Evolutionary conservation across 2,329 filamentous ascomycete species (phyloP).

Genomic region (Penicillium sp.): DNA sequence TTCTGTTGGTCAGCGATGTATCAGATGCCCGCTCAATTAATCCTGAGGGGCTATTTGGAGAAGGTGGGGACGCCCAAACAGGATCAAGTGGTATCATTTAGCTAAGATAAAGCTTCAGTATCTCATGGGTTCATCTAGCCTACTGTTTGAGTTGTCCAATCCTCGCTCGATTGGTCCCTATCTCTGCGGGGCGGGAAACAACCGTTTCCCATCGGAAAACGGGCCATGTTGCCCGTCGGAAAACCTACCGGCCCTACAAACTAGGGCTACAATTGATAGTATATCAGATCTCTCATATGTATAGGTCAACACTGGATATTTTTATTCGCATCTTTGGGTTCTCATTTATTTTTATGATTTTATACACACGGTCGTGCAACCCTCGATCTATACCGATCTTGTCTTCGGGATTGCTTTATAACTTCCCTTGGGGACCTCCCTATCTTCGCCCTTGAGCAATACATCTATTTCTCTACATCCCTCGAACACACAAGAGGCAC

Average conservation of each 20-base stretch:
- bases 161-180: neutral
- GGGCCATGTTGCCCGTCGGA: conserved; percentile 34
- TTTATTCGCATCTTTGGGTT: conserved; percentile 1
- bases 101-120: neutral
- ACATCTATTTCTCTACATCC: neutral
- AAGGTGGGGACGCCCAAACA: neutral
- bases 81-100: neutral
- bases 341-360: conserved; percentile 7
- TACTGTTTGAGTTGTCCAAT: neutral
- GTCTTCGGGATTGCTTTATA: conserved; percentile 5
- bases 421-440: neutral
- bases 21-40: neutral
- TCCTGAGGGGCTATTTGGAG: neutral
- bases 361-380: conserved; percentile 15
- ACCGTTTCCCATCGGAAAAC: conserved; percentile 28
- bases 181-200: neutral
- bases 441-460: conserved; percentile 9
- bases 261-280: conserved; percentile 22
- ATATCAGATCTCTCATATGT: conserved; percentile 34
- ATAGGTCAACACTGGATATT: conserved; percentile 13
- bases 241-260: conserved; percentile 21
- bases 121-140: neutral
- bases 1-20: neutral
- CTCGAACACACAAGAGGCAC: conserved; percentile 35
- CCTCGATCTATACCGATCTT: conserved; percentile 5